Percentiles rank a stretch among this genome's conserved stretches.
These are phyloP conservation scores for Elsinoe batatas DNA, from an alignment of 2,329 filamentous ascomycete species.

Conservation along the genomic window DNA sequence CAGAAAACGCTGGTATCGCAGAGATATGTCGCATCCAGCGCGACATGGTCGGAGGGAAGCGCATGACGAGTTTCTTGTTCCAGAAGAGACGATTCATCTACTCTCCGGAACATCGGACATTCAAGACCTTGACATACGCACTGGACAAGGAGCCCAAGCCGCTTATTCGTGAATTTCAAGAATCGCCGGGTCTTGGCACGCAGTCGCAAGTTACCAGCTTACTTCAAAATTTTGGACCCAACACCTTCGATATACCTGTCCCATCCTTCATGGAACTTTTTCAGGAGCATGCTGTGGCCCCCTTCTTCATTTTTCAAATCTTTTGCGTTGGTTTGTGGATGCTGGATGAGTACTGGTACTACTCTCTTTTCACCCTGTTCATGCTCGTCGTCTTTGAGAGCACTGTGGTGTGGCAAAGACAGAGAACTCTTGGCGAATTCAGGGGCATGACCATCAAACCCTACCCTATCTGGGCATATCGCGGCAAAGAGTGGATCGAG, in stretches of 20 bases:
- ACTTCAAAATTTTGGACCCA: slow-evolving; percentile 87
- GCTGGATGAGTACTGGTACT: slow-evolving; percentile 99
- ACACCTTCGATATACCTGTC: slow-evolving; percentile 95
- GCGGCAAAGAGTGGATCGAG: slow-evolving; percentile 79
- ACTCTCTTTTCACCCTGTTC: slow-evolving; percentile 95
- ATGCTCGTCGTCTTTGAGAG: slow-evolving; percentile 98
- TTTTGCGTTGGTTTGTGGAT: slow-evolving; percentile 99
- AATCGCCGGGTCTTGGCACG: slow-evolving; percentile 62
- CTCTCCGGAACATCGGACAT: slow-evolving; percentile 59
- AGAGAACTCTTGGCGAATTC: slow-evolving; percentile 91
- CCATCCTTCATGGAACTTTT: slow-evolving; percentile 93
- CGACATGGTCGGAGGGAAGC: slow-evolving; percentile 66
- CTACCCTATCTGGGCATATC: slow-evolving; percentile 86
- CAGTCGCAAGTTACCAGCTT: slow-evolving; percentile 68
- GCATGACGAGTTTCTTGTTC: slow-evolving; percentile 81
- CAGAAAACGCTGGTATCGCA: slow-evolving; percentile 76
- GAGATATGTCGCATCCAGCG: slow-evolving; percentile 77
- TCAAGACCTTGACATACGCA: slow-evolving; percentile 70
- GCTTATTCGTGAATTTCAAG: slow-evolving; percentile 65
- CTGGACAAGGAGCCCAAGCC: slow-evolving; percentile 84
- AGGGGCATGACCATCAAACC: slow-evolving; percentile 99
- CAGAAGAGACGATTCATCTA: slow-evolving; percentile 96
- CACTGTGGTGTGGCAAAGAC: slow-evolving; percentile 97
- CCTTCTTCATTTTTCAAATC: slow-evolving; percentile 98
- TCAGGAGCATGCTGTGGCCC: slow-evolving; percentile 95